phyloP scores from a whole-genome alignment of 2,329 filamentous ascomycete genomes.

The Cladorrhinum sp. region DNA sequence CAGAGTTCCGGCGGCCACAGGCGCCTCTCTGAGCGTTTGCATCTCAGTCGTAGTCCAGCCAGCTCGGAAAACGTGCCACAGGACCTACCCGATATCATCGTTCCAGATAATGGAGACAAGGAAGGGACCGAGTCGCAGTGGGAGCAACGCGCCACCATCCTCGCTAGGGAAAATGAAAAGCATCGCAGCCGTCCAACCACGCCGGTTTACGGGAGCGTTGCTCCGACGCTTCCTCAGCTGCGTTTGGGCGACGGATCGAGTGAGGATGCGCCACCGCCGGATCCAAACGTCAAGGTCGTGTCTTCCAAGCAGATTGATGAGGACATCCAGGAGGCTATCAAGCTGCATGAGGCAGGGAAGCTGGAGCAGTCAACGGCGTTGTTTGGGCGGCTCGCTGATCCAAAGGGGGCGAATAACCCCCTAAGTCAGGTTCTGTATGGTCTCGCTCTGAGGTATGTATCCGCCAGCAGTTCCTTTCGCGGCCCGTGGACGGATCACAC shows the following conservation, averaged over 20 bases:
- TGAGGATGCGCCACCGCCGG: constrained; percentile 21
- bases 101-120: constrained; percentile 43
- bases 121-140: constrained; percentile 67
- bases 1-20: constrained; percentile 37
- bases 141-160: constrained; percentile 89
- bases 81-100: constrained; percentile 72
- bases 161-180: constrained; percentile 64
- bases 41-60: constrained; percentile 56
- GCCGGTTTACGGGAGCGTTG: constrained; percentile 32
- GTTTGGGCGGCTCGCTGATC: constrained; percentile 81
- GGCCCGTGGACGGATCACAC: not conserved
- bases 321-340: constrained; percentile 93
- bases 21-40: constrained; percentile 68
- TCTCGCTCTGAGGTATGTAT: constrained; percentile 73
- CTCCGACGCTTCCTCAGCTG: constrained; percentile 31
- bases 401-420: constrained; percentile 82
- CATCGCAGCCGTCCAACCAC: constrained; percentile 43
- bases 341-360: constrained; percentile 81
- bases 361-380: constrained; percentile 76
- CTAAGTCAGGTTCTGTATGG: constrained; percentile 95
- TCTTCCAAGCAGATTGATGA: constrained; percentile 56
- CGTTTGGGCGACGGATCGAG: constrained; percentile 28
- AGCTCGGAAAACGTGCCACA: constrained; percentile 73
- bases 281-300: constrained; percentile 34
- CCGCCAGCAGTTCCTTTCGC: not conserved